Evolutionary conservation across 148 eudicot species (phyloP), one percentile per base, ranked within the genome.

Genomic region (Arbutus unedo): DNA sequence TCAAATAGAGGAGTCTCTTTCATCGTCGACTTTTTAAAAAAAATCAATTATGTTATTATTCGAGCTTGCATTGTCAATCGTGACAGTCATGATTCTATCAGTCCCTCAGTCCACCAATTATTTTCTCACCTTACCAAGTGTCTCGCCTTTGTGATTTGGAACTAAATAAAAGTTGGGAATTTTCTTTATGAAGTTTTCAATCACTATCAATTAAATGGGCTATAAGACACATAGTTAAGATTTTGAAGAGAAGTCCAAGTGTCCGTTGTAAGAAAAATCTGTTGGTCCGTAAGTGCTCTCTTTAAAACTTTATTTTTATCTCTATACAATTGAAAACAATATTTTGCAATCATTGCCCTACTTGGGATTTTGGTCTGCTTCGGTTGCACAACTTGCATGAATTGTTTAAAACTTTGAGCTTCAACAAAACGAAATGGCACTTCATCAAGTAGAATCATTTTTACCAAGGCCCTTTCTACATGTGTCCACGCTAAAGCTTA

Each of bases 131-230:
- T n/a, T n/a, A n/a, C n/a, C n/a, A n/a, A n/a, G n/a, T n/a, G n/a
- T n/a, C n/a, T n/a, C n/a, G n/a, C n/a, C n/a, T n/a, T n/a, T 80
- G 10, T 79, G 82, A 64, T 62, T 80, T 3, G 75, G n/a, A 49
- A 84, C 44, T 7, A 23, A 3, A 56, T 10, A 48, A 79, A 84
- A 84, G 41, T 49, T n/a, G n/a, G n/a, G n/a, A n/a, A n/a, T n/a
- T n/a, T n/a, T n/a, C n/a, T n/a, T n/a, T n/a, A n/a, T 84, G 7
- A 79, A 5, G 48, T 73, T 79, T 45, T 54, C n/a, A n/a, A n/a
- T n/a, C n/a, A n/a, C n/a, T n/a, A n/a, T n/a, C n/a, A n/a, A n/a
- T n/a, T n/a, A n/a, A n/a, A n/a, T n/a, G n/a, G n/a, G n/a, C n/a
- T n/a, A n/a, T n/a, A n/a, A n/a, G n/a, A n/a, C n/a, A n/a, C n/a